Evolutionary conservation across 371 early-diverging fungal genomes (phyloP), one percentile per base, ranked within the genome.

Genomic region (Circinella minor): DNA sequence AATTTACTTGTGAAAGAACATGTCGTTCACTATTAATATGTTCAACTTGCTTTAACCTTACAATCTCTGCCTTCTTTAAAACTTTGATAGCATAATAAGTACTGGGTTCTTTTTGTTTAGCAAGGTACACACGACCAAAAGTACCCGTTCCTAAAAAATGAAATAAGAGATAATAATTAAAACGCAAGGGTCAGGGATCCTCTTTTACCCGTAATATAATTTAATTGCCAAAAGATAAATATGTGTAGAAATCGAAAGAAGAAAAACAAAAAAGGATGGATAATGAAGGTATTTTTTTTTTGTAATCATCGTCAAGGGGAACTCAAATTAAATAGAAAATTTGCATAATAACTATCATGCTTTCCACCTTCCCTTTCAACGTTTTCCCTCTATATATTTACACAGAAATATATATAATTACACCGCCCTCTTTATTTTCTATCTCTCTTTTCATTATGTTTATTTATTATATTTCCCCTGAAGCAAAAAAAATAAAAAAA

Each of bases 21-120:
- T 91, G 90, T 78, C 96, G 93, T 77, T 99, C 99, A 71, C 94
- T 95, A 76, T 94, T 95, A 79, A 98, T 95, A 78, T 99, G 99
- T 79, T 98, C 96, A n/a, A 96, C 96, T 77, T 98, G 98, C 80
- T 96, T 94, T 54, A 95, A 85, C 39, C 92, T 88, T 13, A 98
- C 96, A 15, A 98, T 93, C 70, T 96, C 95, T 36, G 88, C 80
- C 77, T 98, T 98, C 73, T 92, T 93, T 68, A 98, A 80, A 39
- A 96, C 94, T 78, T 98, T 98, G 90, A 97, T 92, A 11, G 98
- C 98, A 82, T 91, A 95, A 80, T 85, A 95, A 10, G 54, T 49
- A 65, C 88, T 83, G 27, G 78, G 81, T 34, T 71, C 69, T 61
- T 75, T 82, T 70, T 86, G 90, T 73, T 89, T 88, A 61, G 92